Conservation (phyloP, 164 flowering plant genomes). For the Stephania japonica region DNA sequence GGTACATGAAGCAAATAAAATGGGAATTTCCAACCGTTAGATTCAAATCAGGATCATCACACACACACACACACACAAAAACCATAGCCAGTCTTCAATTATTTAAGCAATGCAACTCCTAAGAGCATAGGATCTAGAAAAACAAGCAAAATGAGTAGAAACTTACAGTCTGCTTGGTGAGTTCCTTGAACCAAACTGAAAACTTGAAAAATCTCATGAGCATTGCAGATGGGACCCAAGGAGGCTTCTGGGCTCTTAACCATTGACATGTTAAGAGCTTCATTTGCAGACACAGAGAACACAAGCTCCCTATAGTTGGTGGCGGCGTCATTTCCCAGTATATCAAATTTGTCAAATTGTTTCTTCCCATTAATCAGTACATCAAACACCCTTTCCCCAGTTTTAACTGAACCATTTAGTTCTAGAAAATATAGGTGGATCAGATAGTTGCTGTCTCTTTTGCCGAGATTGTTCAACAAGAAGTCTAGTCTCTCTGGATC, state of each 20-base stretch:
- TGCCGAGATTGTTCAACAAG: slow-evolving; percentile 22
- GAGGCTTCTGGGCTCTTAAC: slow-evolving; percentile 25
- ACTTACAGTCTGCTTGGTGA: slow-evolving; percentile 38
- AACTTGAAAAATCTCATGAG: slow-evolving; percentile 49
- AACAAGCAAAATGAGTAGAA: neutral
- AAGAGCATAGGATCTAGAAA: neutral
- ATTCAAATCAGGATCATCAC: neutral
- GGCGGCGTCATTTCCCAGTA: slow-evolving; percentile 24
- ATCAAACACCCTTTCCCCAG: slow-evolving; percentile 55
- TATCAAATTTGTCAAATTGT: slow-evolving; percentile 27
- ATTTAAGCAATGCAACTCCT: neutral
- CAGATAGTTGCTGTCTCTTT: slow-evolving; percentile 22
- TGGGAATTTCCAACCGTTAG: neutral
- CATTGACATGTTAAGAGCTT: slow-evolving; percentile 43
- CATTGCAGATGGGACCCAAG: slow-evolving; percentile 59
- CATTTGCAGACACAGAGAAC: slow-evolving; percentile 27
- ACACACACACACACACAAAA: no score
- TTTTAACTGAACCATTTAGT: slow-evolving; percentile 24
- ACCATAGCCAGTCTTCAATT: neutral
- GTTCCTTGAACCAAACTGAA: slow-evolving; percentile 26
- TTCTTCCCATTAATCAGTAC: slow-evolving; percentile 34
- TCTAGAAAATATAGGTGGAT: slow-evolving; percentile 49
- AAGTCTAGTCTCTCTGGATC: slow-evolving; percentile 32
- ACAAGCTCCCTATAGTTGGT: slow-evolving; percentile 27
- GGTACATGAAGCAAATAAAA: neutral